Evolutionary conservation across 495 filamentous ascomycete species (phyloP), one percentile per base, ranked within the genome.

Genomic region (Aspergillus funiculosus): DNA sequence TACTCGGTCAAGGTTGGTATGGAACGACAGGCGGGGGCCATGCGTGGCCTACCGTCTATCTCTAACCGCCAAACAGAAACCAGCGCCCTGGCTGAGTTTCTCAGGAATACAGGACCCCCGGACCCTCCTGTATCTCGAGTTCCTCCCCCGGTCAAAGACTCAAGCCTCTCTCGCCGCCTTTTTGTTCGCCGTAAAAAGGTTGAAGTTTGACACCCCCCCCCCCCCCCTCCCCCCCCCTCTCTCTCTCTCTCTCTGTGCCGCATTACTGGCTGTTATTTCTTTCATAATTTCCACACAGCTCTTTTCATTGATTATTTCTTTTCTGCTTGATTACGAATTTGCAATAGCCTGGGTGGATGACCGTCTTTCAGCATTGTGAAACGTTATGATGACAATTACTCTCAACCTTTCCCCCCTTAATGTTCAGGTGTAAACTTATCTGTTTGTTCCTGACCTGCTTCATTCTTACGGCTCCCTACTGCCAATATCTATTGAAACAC

Each of bases 21-120:
- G 50, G 60, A 71, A 48, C 60, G 66, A 6, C 58, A 59, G 39
- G 52, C 56, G 5, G 58, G 66, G 48, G 48, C 50, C 53, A 50
- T 57, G 29, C 40, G 42, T 20, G 28, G 50, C 11, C 10, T 53
- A 15, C 56, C 62, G 13, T 53, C 52, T 37, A 45, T 55, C 5
- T 54, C 57, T n/a, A 44, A 60, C 25, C 50, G 60, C 42, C 52
- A 69, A 38, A 64, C 66, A n/a, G 71, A 72, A 20, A 89, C 85
- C 2, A 78, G 77, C 29, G 87, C 89, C 22, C 63, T 94, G 42
- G 87, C 88, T 2, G 83, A 86, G 51, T 94, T 94, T 61, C 66
- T 95, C 10, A 79, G 76, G 29, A 83, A 82, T 48, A 85, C 83
- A 17, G 86, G 76, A 14, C 87, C 88, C n/a, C 85, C 86, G 1